Evolutionary conservation across 371 early-diverging fungal genomes (phyloP), one percentile per base, ranked within the genome.

Genomic region (Mucor irregularis): DNA sequence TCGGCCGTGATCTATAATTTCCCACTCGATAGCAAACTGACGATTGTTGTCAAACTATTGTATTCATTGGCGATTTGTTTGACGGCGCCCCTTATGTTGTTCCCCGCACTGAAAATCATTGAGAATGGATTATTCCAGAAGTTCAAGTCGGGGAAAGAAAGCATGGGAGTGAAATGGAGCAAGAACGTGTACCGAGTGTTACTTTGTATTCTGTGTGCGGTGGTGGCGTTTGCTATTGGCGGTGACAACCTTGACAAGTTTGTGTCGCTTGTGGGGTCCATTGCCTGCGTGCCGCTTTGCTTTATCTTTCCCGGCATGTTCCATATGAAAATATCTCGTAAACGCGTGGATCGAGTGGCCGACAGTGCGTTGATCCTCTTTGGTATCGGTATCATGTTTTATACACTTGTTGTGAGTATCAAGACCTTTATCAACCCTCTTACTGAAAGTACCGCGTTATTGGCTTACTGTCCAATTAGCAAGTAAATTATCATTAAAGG

Each of bases 21-120:
- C 39, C 89, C 88, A 5, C 58, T 74, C 28, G 64, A 58, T 26
- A 64, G 69, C 21, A 66, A 61, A 2, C 56, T 81, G 26, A 80
- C 85, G 8, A 66, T 74, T 46, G 53, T 74, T 16, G 69, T 90
- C 14, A 86, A 89, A 58, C 64, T 88, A 62, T 60, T 90, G 11
- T 90, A 91, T 68, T 83, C 86, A 6, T 48, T 89, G 21, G 90
- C 91, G 45, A 88, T 92, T 50, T 76, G 89, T 60, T 75, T 90
- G 16, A 82, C 88, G 30, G 83, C 78, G 4, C 91, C 92, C 8
- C 62, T 91, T 34, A 80, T 82, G 60, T 69, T 89, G 42, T 92
- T 90, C 60, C 91, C 93, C 6, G 86, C 87, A 14, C 78, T 87
- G 48, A 77, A 83, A 42, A 92, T 90, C 53, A 60, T 87, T 40